Base-by-base conservation (phyloP, 768 basidiomycete genomes). In the Suillus tomentosus region DNA sequence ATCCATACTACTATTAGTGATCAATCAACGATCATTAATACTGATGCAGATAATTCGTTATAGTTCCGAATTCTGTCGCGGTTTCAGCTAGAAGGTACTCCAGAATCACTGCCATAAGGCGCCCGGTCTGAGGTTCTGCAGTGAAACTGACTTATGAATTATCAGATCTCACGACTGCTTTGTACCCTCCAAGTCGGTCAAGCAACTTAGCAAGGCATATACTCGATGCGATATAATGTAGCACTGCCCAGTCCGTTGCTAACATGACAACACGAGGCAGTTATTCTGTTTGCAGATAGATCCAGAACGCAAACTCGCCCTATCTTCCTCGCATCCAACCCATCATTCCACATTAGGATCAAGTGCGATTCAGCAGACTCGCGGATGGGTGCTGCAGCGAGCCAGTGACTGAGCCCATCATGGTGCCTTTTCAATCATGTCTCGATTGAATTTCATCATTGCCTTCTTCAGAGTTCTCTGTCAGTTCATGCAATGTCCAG, bases 391-490 rank as follows among this genome's bases (percentile, higher is more conserved):
- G 6, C 53, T n/a, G 5, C 53, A n/a, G 53, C 53, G 53, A n/a
- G 31, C 53, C 53, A n/a, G 51, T 53, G 51, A 53, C 34, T 54
- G 34, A 54, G 36, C 11, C 36, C 31, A 36, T 34, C 7, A 36
- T 34, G 53, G 53, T 54, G 53, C 53, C 53, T 54, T 54, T 54
- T 34, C 53, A 54, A 54, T 36, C 19, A n/a, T 36, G 19, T 13
- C 53, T 54, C 34, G 19, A 54, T 54, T 34, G 5, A 54, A 54
- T 36, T n/a, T 6, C 36, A 36, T 42, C 59, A 45, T 63, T 34
- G 22, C 37, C 43, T 42, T 47, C 62, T 63, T 63, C 63, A 31
- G 47, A 61, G 40, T 64, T 64, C 63, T 40, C 47, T 64, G 27
- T 34, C 57, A 59, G 39, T 19, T 61, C 39, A 22, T 64, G 11